These are phyloP conservation scores for Saccharum officinarum DNA, from an alignment of 176 grass and related monocot genomes.

Conservation along the genomic window DNA sequence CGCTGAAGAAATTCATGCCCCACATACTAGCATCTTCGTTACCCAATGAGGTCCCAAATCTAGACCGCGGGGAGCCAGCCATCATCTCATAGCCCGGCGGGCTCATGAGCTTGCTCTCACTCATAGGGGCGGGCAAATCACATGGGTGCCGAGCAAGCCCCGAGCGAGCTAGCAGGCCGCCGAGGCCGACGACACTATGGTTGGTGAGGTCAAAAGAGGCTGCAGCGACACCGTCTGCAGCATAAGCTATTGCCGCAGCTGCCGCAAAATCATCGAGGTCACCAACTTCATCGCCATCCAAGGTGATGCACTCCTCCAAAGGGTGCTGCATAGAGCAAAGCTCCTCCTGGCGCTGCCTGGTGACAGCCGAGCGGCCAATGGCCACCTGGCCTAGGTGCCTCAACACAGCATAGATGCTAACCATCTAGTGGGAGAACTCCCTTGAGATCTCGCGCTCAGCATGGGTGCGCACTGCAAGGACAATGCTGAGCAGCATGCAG, in stretches of 20 bases:
- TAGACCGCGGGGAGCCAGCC: no score
- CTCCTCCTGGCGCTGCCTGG: slow-evolving; percentile 90
- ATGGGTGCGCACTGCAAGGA: slow-evolving; percentile 70
- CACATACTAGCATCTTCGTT: no score
- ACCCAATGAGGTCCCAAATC: no score
- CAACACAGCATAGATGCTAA: slow-evolving; percentile 78
- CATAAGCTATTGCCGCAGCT: slow-evolving; percentile 39
- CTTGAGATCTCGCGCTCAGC: slow-evolving; percentile 86
- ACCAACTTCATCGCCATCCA: slow-evolving; percentile 70
- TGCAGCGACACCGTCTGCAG: neutral
- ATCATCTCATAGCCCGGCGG: no score
- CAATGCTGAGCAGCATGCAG: slow-evolving; percentile 66
- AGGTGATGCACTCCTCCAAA: slow-evolving; percentile 65
- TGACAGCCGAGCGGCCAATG: slow-evolving; percentile 74
- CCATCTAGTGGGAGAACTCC: slow-evolving; percentile 95
- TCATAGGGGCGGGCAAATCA: no score
- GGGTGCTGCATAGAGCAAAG: slow-evolving; percentile 66
- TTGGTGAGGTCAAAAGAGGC: no score
- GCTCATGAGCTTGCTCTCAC: no score
- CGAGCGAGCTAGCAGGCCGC: no score
- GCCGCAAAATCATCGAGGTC: slow-evolving; percentile 80
- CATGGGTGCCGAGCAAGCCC: no score
- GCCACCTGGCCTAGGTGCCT: slow-evolving; percentile 91
- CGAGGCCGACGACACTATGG: no score
- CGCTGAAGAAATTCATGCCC: no score